Conservation (phyloP, 2,329 filamentous ascomycete genomes). For the Thielaviopsis musarum region DNA sequence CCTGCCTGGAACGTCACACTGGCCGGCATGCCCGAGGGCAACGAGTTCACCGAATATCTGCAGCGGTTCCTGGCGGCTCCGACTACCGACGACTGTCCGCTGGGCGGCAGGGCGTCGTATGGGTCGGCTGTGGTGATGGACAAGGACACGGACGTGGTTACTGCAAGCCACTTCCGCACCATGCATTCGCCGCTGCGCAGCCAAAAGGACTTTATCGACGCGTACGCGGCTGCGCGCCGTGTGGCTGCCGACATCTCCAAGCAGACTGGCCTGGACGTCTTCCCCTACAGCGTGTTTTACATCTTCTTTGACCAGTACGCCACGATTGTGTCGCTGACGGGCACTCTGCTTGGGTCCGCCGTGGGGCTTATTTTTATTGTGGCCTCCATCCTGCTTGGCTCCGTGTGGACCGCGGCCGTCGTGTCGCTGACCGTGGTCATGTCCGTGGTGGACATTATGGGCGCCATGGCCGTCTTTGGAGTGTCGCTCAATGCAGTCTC, state of each 20-base stretch:
- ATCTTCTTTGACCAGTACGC: slow-evolving; percentile 98
- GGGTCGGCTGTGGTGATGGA: slow-evolving; percentile 70
- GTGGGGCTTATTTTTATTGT: slow-evolving; percentile 74
- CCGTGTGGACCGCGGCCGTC: slow-evolving; percentile 60
- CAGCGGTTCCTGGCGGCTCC: slow-evolving; percentile 67
- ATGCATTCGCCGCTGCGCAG: slow-evolving; percentile 73
- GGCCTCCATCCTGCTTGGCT: slow-evolving; percentile 67
- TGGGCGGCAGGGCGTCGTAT: slow-evolving; percentile 80
- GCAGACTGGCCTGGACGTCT: slow-evolving; percentile 63
- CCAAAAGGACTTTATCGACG: slow-evolving; percentile 82
- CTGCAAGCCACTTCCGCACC: slow-evolving; percentile 81
- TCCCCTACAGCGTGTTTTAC: slow-evolving; percentile 95
- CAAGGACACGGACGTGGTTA: slow-evolving; percentile 45
- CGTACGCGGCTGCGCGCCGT: slow-evolving; percentile 75
- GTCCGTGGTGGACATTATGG: slow-evolving; percentile 87
- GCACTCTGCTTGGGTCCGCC: slow-evolving; percentile 63
- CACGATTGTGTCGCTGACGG: slow-evolving; percentile 65
- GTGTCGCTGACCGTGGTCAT: slow-evolving; percentile 80
- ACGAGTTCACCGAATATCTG: slow-evolving; percentile 81
- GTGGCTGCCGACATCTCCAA: slow-evolving; percentile 62
- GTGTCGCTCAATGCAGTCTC: slow-evolving; percentile 92
- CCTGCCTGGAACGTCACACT: slow-evolving; percentile 84
- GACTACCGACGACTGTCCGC: slow-evolving; percentile 67
- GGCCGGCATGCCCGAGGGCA: slow-evolving; percentile 76
- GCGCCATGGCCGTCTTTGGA: slow-evolving; percentile 75